These are phyloP conservation scores for Keithomyces neogunnii DNA, from an alignment of 2,329 filamentous ascomycete genomes.

Conservation along the genomic window DNA sequence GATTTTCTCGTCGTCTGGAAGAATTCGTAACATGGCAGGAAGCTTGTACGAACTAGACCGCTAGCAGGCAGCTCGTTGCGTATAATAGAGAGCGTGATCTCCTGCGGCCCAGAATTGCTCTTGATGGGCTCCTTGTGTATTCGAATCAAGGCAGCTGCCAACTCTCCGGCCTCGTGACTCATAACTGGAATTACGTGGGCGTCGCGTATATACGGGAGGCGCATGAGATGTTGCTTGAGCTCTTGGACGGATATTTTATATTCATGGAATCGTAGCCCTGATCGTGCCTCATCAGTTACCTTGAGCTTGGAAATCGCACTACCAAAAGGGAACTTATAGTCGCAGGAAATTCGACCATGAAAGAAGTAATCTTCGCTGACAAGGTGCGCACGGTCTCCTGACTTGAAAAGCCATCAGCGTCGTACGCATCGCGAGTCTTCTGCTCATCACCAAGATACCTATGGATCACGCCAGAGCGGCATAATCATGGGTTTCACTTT, in stretches of 20 bases:
- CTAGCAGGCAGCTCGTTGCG: background rate
- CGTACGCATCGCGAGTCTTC: background rate
- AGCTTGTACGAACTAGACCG: background rate
- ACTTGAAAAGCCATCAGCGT: background rate
- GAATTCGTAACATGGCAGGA: background rate
- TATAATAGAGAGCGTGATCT: background rate
- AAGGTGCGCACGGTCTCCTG: background rate
- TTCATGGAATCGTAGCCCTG: background rate
- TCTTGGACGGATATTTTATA: background rate
- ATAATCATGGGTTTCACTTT: no score
- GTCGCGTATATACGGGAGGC: background rate
- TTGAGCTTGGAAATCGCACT: background rate
- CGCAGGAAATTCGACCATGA: background rate
- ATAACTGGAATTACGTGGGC: background rate
- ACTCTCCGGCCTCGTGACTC: background rate
- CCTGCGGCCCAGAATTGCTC: background rate
- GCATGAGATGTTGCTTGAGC: background rate
- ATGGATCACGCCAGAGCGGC: no score
- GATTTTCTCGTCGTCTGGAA: background rate
- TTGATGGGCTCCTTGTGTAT: background rate
- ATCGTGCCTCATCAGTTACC: background rate
- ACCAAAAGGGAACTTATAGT: background rate
- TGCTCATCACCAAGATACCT: background rate
- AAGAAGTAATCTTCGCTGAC: background rate
- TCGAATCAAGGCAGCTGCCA: background rate